Evolutionary conservation across 2,329 filamentous ascomycete genomes (phyloP).

Genomic region (Zymoseptoria tritici): DNA sequence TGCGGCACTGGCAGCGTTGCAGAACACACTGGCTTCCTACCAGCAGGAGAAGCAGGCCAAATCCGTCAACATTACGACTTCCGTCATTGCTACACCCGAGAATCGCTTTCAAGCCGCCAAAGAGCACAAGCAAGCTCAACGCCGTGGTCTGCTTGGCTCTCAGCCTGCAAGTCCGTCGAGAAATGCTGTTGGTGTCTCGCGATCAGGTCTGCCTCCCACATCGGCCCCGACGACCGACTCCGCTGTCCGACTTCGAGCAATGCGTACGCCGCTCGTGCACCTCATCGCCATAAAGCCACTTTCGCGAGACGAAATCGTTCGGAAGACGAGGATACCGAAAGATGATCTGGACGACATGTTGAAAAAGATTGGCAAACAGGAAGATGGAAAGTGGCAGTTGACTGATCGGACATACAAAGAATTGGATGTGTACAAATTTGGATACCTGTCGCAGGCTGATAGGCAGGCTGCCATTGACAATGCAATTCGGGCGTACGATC

Average conservation of each 20-base stretch:
- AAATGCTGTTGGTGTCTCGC: slow-evolving; percentile 30
- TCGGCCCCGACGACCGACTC: slow-evolving; percentile 33
- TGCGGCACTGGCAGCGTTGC: slow-evolving; percentile 51
- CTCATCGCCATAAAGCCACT: slow-evolving; percentile 49
- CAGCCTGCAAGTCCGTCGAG: slow-evolving; percentile 34
- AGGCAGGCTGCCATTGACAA: slow-evolving; percentile 54
- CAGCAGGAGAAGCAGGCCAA: slow-evolving; percentile 55
- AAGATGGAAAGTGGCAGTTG: slow-evolving; percentile 47
- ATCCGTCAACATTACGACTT: slow-evolving; percentile 27
- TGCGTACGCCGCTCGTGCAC: slow-evolving; percentile 41
- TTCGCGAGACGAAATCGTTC: slow-evolving; percentile 40
- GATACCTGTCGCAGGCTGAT: slow-evolving; percentile 49
- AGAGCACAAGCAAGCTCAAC: slow-evolving; percentile 20
- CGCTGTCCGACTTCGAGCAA: slow-evolving; percentile 33
- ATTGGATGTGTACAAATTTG: slow-evolving; percentile 55
- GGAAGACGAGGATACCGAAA: slow-evolving; percentile 41
- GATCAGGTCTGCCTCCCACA: slow-evolving; percentile 28
- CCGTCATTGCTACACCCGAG: slow-evolving; percentile 31
- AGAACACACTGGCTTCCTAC: slow-evolving; percentile 52
- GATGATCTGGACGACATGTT: slow-evolving; percentile 43
- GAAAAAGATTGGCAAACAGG: slow-evolving; percentile 46
- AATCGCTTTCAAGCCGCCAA: slow-evolving; percentile 25
- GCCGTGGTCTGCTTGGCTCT: slow-evolving; percentile 22
- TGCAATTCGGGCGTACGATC: slow-evolving; percentile 56
- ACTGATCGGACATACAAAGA: slow-evolving; percentile 54